Evolutionary conservation across 2,329 filamentous ascomycete species (phyloP).

Genomic region (Torrubiella hemipterigena): DNA sequence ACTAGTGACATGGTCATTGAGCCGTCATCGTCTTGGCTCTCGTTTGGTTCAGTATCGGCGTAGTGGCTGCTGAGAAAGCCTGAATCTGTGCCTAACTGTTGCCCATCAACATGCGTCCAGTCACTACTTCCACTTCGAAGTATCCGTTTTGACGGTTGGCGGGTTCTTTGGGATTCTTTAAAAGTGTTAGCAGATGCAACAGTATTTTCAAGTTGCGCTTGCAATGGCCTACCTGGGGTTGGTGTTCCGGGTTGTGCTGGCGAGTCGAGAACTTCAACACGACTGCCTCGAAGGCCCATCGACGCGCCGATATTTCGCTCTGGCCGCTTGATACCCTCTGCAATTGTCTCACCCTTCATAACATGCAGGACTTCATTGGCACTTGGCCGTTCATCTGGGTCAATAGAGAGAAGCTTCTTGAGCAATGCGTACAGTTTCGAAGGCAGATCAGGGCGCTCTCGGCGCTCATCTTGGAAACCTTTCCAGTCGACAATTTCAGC

Average conservation of each 20-base stretch:
- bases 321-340: constrained; percentile 27
- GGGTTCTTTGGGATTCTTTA: constrained; percentile 14
- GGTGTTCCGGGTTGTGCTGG: constrained; percentile 37
- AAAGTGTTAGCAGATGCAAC: constrained; percentile 5
- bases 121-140: too few relatives aligned
- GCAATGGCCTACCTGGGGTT: constrained; percentile 24
- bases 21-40: constrained; percentile 11
- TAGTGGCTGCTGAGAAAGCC: too few relatives aligned
- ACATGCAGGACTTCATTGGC: constrained; percentile 74
- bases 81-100: constrained; percentile 4
- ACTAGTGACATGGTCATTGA: constrained; percentile 28
- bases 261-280: constrained; percentile 45
- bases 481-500: constrained; percentile 79
- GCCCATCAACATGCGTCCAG: too few relatives aligned
- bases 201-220: constrained; percentile 5
- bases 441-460: constrained; percentile 70
- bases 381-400: constrained; percentile 65
- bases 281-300: constrained; percentile 27
- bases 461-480: constrained; percentile 69
- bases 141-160: constrained; percentile 10
- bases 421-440: constrained; percentile 76
- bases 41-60: constrained; percentile 8
- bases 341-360: constrained; percentile 55
- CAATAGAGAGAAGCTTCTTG: constrained; percentile 65
- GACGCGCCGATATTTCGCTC: constrained; percentile 21